Conservation (phyloP, 2,329 filamentous ascomycete genomes). For the Botrytis squamosa region DNA sequence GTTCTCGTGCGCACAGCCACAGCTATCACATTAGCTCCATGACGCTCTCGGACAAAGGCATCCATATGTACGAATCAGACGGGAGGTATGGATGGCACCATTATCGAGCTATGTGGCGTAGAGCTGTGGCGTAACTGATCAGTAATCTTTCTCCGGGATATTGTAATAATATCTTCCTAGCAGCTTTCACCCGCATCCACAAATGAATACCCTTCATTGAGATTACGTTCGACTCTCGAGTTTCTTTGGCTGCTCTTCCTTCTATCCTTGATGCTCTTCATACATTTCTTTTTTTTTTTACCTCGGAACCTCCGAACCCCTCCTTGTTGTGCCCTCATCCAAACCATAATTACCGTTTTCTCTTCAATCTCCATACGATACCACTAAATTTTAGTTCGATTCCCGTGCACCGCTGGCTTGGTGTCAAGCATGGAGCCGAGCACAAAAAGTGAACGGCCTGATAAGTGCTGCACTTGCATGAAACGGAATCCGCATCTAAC, state of each 20-base stretch:
- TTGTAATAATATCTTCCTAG: neutral
- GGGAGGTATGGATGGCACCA: neutral
- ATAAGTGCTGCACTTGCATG: neutral
- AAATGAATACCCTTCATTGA: neutral
- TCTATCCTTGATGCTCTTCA: neutral
- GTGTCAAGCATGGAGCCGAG: neutral
- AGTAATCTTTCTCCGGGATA: neutral
- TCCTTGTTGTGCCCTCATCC: neutral
- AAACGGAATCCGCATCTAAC: neutral
- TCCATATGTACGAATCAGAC: neutral
- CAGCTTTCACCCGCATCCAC: neutral
- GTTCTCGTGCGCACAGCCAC: slow-evolving; percentile 9
- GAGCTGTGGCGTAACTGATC: neutral
- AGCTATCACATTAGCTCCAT: neutral
- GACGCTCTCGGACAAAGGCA: neutral
- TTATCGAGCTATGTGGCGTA: slow-evolving; percentile 3
- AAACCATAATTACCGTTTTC: neutral
- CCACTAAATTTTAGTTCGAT: neutral
- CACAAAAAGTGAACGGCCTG: neutral
- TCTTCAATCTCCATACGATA: neutral
- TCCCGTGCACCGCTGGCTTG: neutral
- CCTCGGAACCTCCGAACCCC: neutral
- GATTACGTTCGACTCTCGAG: neutral
- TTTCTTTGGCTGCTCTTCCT: neutral
- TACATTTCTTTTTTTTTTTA: neutral